phyloP scores from a whole-genome alignment of 352 stramenopile species.

The Aphanomyces cochlioides region DNA sequence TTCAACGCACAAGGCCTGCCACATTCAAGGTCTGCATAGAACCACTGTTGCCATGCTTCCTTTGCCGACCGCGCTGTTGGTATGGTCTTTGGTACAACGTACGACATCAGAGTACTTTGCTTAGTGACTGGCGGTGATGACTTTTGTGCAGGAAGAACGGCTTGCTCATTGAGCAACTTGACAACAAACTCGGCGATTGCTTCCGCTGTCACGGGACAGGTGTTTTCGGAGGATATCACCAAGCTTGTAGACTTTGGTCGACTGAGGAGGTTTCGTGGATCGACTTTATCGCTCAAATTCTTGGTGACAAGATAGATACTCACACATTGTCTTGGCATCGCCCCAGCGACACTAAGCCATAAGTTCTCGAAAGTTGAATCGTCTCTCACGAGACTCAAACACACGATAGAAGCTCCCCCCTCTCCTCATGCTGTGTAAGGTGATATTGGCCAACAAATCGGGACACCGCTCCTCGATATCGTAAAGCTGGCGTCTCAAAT shows the following conservation, averaged over 20 bases:
- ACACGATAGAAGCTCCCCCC: conserved; percentile 4
- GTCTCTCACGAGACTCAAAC: conserved; percentile 16
- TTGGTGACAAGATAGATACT: conserved; percentile 25
- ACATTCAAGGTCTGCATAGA: conserved; percentile 6
- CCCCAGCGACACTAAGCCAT: conserved; percentile 15
- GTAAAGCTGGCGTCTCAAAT: background rate
- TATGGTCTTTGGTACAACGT: background rate
- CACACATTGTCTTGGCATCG: conserved; percentile 7
- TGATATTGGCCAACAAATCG: conserved; percentile 5
- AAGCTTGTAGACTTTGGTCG: background rate
- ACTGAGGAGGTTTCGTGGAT: conserved; percentile 4
- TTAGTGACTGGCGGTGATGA: background rate
- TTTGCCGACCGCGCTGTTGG: background rate
- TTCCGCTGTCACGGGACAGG: background rate
- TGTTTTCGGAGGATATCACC: background rate
- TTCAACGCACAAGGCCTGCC: background rate
- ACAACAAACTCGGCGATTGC: background rate
- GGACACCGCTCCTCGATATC: background rate
- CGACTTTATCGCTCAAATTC: conserved; percentile 5
- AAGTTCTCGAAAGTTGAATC: conserved; percentile 12
- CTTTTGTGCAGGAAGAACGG: background rate
- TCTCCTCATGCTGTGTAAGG: conserved; percentile 19
- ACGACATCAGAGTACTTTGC: background rate
- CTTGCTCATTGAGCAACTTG: background rate
- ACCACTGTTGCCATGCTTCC: background rate